Evolutionary conservation across 257 asterid genomes (phyloP).

Genomic region (Rauvolfia tetraphylla): DNA sequence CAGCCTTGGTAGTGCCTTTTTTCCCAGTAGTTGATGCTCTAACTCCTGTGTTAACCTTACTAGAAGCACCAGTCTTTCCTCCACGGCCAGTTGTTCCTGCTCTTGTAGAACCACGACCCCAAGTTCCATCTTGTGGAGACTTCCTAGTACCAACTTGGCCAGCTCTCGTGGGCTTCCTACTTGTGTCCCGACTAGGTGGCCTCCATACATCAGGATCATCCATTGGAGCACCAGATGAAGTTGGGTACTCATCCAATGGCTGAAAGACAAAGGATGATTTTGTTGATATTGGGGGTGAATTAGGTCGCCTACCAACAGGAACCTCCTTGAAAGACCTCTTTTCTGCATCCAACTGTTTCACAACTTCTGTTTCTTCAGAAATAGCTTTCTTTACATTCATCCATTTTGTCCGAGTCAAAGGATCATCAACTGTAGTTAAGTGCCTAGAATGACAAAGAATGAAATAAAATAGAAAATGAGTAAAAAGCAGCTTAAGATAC

Average conservation of each 20-base stretch:
- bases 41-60: slow-evolving; percentile 60
- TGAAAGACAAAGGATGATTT: slow-evolving; percentile 86
- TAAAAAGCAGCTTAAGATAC: slow-evolving; percentile 1
- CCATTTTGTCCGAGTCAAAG: slow-evolving; percentile 83
- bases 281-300: slow-evolving; percentile 88
- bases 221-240: slow-evolving; percentile 79
- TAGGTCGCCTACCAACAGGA: slow-evolving; percentile 63
- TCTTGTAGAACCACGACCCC: slow-evolving; percentile 82
- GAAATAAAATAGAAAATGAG: slow-evolving; percentile 9
- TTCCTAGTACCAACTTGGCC: slow-evolving; percentile 73
- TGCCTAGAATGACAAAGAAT: slow-evolving; percentile 43
- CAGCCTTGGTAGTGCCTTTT: slow-evolving; percentile 67
- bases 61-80: slow-evolving; percentile 65
- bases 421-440: slow-evolving; percentile 82
- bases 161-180: slow-evolving; percentile 65
- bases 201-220: slow-evolving; percentile 99
- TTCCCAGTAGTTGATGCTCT: slow-evolving; percentile 71
- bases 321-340: slow-evolving; percentile 84
- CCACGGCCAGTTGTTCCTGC: slow-evolving; percentile 69
- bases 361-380: slow-evolving; percentile 92
- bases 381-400: slow-evolving; percentile 88
- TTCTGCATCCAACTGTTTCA: slow-evolving; percentile 91
- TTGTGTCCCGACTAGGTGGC: slow-evolving; percentile 87
- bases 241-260: slow-evolving; percentile 90
- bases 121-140: slow-evolving; percentile 82